A percentile compares a stretch with the other conserved stretches of the same genome.
Conservation (phyloP, 2,329 filamentous ascomycete species). For the Leptographium lundbergii region DNA sequence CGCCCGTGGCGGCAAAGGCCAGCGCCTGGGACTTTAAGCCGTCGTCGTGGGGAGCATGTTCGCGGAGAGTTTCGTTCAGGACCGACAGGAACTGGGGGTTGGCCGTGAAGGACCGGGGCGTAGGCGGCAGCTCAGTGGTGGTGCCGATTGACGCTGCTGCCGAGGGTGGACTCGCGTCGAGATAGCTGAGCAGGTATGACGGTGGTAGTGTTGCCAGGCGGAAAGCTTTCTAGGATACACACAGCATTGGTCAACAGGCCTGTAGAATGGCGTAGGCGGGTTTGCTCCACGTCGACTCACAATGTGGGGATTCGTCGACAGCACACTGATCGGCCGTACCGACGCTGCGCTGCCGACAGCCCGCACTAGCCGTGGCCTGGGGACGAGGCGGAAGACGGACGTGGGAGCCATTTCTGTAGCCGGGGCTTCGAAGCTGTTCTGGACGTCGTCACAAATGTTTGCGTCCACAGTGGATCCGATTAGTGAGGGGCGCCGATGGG, state of each 20-base stretch:
- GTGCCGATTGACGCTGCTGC: slow-evolving; percentile 44
- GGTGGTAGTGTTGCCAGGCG: slow-evolving; percentile 31
- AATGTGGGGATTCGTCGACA: slow-evolving; percentile 40
- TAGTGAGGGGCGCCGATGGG: slow-evolving; percentile 1
- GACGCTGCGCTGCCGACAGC: slow-evolving; percentile 3
- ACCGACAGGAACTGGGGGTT: slow-evolving; percentile 43
- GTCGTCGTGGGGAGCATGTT: slow-evolving; percentile 15
- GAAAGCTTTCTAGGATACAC: slow-evolving; percentile 41
- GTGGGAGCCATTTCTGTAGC: background rate
- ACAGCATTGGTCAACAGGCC: background rate
- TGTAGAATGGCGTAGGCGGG: background rate
- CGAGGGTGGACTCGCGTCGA: slow-evolving; percentile 43
- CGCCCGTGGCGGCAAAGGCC: slow-evolving; percentile 46
- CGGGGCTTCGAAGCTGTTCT: background rate
- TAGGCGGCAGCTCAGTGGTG: slow-evolving; percentile 45
- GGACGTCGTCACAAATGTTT: slow-evolving; percentile 6
- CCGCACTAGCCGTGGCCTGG: slow-evolving; percentile 14
- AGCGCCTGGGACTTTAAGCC: slow-evolving; percentile 33
- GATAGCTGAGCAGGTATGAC: slow-evolving; percentile 44
- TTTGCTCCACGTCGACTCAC: slow-evolving; percentile 19
- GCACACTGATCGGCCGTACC: slow-evolving; percentile 27
- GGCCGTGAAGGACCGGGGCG: slow-evolving; percentile 44
- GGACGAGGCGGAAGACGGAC: slow-evolving; percentile 14
- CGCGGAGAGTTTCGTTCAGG: slow-evolving; percentile 21
- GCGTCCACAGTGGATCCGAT: background rate